Conservation (phyloP, 2,329 filamentous ascomycete species). For the Berkeleyomyces rouxiae region DNA sequence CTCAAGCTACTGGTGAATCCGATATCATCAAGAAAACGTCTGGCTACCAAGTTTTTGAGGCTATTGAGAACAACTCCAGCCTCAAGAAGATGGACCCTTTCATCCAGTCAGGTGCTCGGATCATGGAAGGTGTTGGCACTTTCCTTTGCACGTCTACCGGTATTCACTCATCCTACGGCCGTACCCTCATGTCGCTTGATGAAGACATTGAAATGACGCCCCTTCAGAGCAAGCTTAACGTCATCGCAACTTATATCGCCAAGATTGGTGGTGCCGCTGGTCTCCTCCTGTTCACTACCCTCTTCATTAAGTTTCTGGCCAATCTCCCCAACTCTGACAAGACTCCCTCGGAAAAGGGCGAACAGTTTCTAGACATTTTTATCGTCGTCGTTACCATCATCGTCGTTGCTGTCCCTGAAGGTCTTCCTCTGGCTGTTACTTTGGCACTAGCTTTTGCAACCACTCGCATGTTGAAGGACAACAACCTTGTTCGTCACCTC, state of each 20-base stretch:
- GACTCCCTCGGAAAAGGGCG: constrained; percentile 56
- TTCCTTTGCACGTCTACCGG: constrained; percentile 61
- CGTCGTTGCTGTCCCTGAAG: constrained; percentile 65
- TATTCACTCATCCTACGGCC: constrained; percentile 57
- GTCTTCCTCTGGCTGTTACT: constrained; percentile 61
- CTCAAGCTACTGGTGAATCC: constrained; percentile 63
- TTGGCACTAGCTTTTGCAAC: constrained; percentile 62
- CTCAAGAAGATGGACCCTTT: constrained; percentile 65
- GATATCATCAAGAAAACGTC: constrained; percentile 54
- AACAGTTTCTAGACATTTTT: constrained; percentile 58
- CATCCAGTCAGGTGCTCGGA: constrained; percentile 68
- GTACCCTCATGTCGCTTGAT: constrained; percentile 57
- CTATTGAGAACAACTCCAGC: constrained; percentile 48
- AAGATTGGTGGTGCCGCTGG: constrained; percentile 63
- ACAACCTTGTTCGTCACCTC: constrained; percentile 59
- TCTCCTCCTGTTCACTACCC: constrained; percentile 63
- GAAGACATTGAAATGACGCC: constrained; percentile 61
- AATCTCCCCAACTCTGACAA: constrained; percentile 36
- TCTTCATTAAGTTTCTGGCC: constrained; percentile 74
- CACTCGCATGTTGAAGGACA: constrained; percentile 60
- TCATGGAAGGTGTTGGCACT: constrained; percentile 61
- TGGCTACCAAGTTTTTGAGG: constrained; percentile 50
- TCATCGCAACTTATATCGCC: constrained; percentile 61
- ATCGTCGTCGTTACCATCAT: constrained; percentile 68
- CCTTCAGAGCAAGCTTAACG: constrained; percentile 58